These are phyloP conservation scores for Suillus hirtellus DNA, from an alignment of 768 basidiomycete species.

Conservation along the genomic window DNA sequence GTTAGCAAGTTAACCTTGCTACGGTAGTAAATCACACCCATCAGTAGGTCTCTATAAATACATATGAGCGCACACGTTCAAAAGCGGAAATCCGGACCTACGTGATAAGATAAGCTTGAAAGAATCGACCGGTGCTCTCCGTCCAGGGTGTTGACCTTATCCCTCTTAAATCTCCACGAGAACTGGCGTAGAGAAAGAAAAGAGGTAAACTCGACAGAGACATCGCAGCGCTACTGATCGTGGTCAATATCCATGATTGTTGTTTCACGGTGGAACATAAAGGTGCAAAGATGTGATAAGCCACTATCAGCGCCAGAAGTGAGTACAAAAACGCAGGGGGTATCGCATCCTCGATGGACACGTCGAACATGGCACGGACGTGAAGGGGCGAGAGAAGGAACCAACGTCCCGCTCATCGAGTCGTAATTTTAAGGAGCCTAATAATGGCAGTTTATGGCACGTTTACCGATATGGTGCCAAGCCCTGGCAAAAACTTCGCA, in stretches of 20 bases:
- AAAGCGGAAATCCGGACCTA: slow-evolving; percentile 22
- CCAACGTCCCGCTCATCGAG: not conserved
- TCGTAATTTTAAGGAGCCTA: not conserved
- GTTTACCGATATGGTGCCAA: not conserved
- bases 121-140: slow-evolving; percentile 36
- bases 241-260: slow-evolving; percentile 49
- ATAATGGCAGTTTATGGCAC: slow-evolving; percentile 5
- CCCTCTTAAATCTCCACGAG: slow-evolving; percentile 28
- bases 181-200: slow-evolving; percentile 29
- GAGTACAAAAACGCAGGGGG: slow-evolving; percentile 25
- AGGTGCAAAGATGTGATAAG: slow-evolving; percentile 34
- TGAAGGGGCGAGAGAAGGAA: slow-evolving; percentile 3
- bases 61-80: slow-evolving; percentile 10
- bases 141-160: slow-evolving; percentile 25
- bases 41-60: slow-evolving; percentile 40
- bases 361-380: not conserved
- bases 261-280: slow-evolving; percentile 40
- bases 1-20: slow-evolving; percentile 48
- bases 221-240: slow-evolving; percentile 42
- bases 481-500: too few relatives aligned
- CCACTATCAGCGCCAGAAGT: slow-evolving; percentile 16
- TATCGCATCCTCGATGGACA: slow-evolving; percentile 2
- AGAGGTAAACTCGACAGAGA: slow-evolving; percentile 42
- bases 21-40: slow-evolving; percentile 48
- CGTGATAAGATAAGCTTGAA: slow-evolving; percentile 47